phyloP scores from a whole-genome alignment of 441 rosid species.

The Adansonia madagascariensis region DNA sequence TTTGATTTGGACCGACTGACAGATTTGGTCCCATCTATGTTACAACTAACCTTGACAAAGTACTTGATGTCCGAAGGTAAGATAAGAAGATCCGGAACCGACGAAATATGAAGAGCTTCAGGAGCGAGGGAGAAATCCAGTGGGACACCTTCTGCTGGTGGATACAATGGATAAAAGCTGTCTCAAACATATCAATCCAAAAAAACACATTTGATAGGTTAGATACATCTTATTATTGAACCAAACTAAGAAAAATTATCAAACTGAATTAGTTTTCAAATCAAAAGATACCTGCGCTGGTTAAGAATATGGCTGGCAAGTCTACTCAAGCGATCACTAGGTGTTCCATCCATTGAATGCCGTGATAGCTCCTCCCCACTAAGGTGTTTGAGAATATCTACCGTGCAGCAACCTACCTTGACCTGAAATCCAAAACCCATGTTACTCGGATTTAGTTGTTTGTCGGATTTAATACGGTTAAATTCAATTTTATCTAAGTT shows the following conservation, averaged over 20 bases:
- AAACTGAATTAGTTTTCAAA: conserved; percentile 10
- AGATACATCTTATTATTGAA: not conserved
- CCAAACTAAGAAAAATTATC: not conserved
- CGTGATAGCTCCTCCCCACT: conserved; percentile 88
- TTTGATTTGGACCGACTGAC: not conserved
- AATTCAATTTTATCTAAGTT: not conserved
- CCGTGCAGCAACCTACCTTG: conserved; percentile 85
- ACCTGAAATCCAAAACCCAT: conserved; percentile 57
- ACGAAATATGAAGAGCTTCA: conserved; percentile 61
- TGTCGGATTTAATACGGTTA: not conserved
- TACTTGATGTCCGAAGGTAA: conserved; percentile 89
- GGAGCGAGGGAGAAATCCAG: conserved; percentile 79
- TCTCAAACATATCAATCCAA: conserved; percentile 19
- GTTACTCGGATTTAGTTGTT: not conserved
- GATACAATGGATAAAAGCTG: conserved; percentile 94
- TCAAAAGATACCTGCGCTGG: conserved; percentile 65
- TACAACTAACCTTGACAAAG: conserved; percentile 71
- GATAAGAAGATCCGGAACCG: conserved; percentile 77
- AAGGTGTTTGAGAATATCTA: conserved; percentile 86
- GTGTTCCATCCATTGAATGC: conserved; percentile 58
- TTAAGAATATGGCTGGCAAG: conserved; percentile 77
- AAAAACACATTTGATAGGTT: conserved; percentile 16
- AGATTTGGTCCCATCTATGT: not conserved
- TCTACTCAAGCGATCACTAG: conserved; percentile 80
- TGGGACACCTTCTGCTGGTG: conserved; percentile 84